Conservation (phyloP, 2,329 filamentous ascomycete genomes). For the Bipolaris oryzae region DNA sequence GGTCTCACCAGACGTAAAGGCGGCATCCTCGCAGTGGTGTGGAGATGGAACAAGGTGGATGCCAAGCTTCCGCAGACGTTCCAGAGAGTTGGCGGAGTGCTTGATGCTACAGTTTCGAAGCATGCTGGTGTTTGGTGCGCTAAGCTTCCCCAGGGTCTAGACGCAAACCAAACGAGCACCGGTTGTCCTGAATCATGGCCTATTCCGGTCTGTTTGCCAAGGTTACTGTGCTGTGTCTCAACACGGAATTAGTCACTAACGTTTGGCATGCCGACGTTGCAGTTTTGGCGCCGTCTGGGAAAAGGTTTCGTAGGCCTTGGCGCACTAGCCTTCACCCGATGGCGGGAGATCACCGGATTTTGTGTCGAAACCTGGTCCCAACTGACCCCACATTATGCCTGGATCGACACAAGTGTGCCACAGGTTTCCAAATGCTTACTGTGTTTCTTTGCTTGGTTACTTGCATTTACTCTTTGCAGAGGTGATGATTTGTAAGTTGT, state of each 20-base stretch:
- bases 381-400: constrained; percentile 8
- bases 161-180: constrained; percentile 7
- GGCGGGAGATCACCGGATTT: constrained; percentile 24
- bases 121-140: constrained; percentile 24
- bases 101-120: constrained; percentile 22
- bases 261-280: constrained; percentile 35
- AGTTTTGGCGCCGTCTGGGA: constrained; percentile 44
- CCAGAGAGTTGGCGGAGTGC: constrained; percentile 18
- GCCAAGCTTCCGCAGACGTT: neutral
- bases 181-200: constrained; percentile 18
- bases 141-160: constrained; percentile 11
- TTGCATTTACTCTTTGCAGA: neutral
- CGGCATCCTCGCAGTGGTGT: constrained; percentile 10
- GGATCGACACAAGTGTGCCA: constrained; percentile 1
- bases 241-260: constrained; percentile 16
- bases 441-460: neutral
- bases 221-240: constrained; percentile 13
- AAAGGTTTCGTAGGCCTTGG: constrained; percentile 42
- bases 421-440: neutral
- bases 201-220: constrained; percentile 15
- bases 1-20: constrained; percentile 14
- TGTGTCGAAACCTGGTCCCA: constrained; percentile 25
- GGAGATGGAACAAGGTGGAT: constrained; percentile 16
- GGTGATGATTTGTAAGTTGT: neutral
- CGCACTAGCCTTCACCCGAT: constrained; percentile 27